A percentile compares a stretch with the other conserved stretches of the same genome.
Evolutionary conservation across 116 monocot genomes (phyloP).

Genomic region (Papilionanthe hybrid): DNA sequence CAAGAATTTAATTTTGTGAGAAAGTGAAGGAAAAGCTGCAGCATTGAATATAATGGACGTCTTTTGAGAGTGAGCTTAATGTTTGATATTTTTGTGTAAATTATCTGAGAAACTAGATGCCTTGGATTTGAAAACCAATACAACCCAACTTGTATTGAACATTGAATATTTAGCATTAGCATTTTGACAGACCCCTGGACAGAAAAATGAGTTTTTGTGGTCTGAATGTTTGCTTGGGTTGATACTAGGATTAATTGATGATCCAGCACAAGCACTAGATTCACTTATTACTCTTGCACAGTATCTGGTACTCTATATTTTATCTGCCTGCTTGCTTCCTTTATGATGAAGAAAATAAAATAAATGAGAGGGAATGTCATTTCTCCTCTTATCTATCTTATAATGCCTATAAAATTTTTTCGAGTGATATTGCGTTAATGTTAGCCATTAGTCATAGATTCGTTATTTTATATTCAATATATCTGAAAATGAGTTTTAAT

Average conservation of each 20-base stretch:
- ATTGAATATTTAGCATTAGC: not conserved
- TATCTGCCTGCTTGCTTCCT: not conserved
- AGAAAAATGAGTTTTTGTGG: too few species aligned
- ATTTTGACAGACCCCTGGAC: too few species aligned
- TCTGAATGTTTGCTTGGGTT: too few species aligned
- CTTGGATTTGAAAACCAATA: not conserved
- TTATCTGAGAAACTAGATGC: not conserved
- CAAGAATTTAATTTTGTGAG: conserved; percentile 50
- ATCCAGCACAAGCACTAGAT: not conserved
- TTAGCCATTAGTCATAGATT: too few species aligned
- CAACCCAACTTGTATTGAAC: not conserved
- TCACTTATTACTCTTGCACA: not conserved
- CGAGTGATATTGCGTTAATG: too few species aligned
- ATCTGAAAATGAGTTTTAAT: too few species aligned
- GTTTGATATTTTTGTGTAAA: not conserved
- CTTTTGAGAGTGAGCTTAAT: not conserved
- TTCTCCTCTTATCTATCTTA: too few species aligned
- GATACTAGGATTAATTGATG: not conserved
- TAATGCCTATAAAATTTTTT: too few species aligned
- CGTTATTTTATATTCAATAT: too few species aligned
- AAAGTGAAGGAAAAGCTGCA: conserved; percentile 65
- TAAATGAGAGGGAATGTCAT: not conserved
- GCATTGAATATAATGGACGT: not conserved
- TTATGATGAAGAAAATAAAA: not conserved
- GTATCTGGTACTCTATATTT: not conserved